phyloP scores from a whole-genome alignment of 495 filamentous ascomycete genomes.

The Penicillium waksmanii region DNA sequence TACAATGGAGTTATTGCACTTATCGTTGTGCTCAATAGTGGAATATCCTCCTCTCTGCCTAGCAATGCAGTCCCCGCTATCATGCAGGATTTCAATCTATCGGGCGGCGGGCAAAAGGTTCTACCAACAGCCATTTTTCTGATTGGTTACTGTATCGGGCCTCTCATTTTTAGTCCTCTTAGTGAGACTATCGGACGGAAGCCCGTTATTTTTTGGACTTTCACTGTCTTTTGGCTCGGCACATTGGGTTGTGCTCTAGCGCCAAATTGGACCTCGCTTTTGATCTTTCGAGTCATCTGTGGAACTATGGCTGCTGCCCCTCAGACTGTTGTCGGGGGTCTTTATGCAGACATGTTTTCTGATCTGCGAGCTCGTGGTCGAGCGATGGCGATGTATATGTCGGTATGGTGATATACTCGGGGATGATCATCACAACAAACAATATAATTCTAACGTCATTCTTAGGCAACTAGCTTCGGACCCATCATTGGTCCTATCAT shows the following conservation, averaged over 20 bases:
- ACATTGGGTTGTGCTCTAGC: constrained; percentile 72
- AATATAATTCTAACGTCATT: constrained; percentile 6
- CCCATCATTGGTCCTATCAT: constrained; percentile 71
- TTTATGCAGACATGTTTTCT: constrained; percentile 73
- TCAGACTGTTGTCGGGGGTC: constrained; percentile 70
- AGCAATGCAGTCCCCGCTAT: constrained; percentile 63
- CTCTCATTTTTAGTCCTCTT: constrained; percentile 68
- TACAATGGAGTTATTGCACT: constrained; percentile 60
- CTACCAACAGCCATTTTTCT: constrained; percentile 78
- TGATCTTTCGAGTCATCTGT: constrained; percentile 69
- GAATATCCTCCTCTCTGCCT: constrained; percentile 69
- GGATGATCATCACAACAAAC: not conserved
- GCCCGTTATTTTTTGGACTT: constrained; percentile 61
- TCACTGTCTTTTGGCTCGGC: constrained; percentile 65
- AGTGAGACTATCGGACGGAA: constrained; percentile 74
- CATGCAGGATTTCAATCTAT: constrained; percentile 42
- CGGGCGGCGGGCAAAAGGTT: constrained; percentile 53
- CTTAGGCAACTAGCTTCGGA: constrained; percentile 64
- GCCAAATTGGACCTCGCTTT: constrained; percentile 65
- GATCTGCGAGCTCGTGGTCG: constrained; percentile 63
- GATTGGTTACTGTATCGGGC: constrained; percentile 70
- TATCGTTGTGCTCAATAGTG: constrained; percentile 70
- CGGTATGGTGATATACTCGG: constrained; percentile 47
- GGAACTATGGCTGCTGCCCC: constrained; percentile 69
- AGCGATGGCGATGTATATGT: constrained; percentile 74